Conservation (phyloP, 352 stramenopile species). For the Globisporangium radiosum region DNA sequence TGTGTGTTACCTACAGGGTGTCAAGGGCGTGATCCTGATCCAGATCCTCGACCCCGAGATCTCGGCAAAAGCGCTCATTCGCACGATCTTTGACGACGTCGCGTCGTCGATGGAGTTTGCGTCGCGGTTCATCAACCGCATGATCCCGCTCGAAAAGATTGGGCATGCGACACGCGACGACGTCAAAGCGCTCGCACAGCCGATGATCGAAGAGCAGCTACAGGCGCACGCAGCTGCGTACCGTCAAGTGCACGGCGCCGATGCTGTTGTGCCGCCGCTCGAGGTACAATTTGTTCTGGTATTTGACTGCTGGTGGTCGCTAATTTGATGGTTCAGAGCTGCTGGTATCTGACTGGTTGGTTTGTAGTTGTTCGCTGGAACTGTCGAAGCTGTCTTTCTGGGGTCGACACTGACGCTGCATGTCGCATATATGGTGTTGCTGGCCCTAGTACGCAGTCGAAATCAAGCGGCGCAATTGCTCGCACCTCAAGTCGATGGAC, state of each 20-base stretch:
- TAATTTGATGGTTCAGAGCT: neutral
- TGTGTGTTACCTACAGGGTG: slow-evolving; percentile 16
- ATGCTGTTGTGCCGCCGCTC: slow-evolving; percentile 19
- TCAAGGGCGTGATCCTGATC: slow-evolving; percentile 68
- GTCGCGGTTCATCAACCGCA: slow-evolving; percentile 65
- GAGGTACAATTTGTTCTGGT: slow-evolving; percentile 7
- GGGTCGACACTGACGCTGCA: too few species aligned
- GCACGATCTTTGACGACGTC: slow-evolving; percentile 59
- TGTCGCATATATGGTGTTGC: neutral
- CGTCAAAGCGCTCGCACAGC: slow-evolving; percentile 44
- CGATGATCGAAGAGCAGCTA: slow-evolving; percentile 47
- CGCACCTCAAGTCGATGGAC: slow-evolving; percentile 60
- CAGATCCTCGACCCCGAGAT: slow-evolving; percentile 48
- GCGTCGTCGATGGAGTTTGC: slow-evolving; percentile 59
- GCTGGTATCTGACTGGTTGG: neutral
- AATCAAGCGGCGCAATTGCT: slow-evolving; percentile 77
- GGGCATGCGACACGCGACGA: slow-evolving; percentile 55
- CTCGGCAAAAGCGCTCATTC: slow-evolving; percentile 37
- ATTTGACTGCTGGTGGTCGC: neutral
- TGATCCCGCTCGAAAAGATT: slow-evolving; percentile 71
- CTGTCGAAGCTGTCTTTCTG: too few species aligned
- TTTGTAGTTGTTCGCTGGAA: too few species aligned
- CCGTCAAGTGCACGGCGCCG: slow-evolving; percentile 8
- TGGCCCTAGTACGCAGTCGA: slow-evolving; percentile 43
- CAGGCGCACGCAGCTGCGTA: slow-evolving; percentile 24